Base-by-base conservation (phyloP, 2,329 filamentous ascomycete genomes). In the Exophiala alcalophila region DNA sequence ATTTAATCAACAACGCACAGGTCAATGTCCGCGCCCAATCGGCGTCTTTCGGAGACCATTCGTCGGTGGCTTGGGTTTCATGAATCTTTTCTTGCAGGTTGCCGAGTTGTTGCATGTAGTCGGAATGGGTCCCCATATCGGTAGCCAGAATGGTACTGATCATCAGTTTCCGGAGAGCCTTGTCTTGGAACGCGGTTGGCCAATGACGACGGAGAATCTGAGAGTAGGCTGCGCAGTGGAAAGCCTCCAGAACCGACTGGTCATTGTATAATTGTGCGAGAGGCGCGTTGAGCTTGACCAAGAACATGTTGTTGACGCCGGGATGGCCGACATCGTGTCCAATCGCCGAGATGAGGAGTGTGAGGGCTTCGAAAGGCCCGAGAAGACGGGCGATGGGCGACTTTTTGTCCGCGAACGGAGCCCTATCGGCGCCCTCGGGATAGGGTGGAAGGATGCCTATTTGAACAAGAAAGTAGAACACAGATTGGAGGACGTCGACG, bases 81-180 rank as follows among this genome's bases (percentile, higher is more conserved):
- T 80, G 75, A 8, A 94, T 73, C 61, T 85, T 90, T 49, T 84
- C 78, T 64, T 95, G 88, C 37, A 94, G 67, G 50, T 83, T 81
- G n/a, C 78, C 80, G 27, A 97, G 72, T 61, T 84, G 86, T 59
- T 83, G 83, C 89, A 97, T 97, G 65, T 96, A 98, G 58, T 94
- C 89, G 57, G 94, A 94, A 65, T 98, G 92, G 5, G 95, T 69
- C 5, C 89, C 89, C 92, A 98, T 98, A 60, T 98, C 92, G 0
- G 92, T 98, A 2, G 92, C 88, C 16, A 98, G 71, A 47, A 98
- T 97, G n/a, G 88, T 92, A 63, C 88, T 95, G 57, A 96, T 97
- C 83, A 97, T 92, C 5, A 95, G 71, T 55, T 83, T 85, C 41
- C 91, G 82, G 76, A 97, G 86, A 44, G 81, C 81, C 32, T 76